phyloP scores from a whole-genome alignment of 345 rosid species.

The Cardiospermum halicacabum region DNA sequence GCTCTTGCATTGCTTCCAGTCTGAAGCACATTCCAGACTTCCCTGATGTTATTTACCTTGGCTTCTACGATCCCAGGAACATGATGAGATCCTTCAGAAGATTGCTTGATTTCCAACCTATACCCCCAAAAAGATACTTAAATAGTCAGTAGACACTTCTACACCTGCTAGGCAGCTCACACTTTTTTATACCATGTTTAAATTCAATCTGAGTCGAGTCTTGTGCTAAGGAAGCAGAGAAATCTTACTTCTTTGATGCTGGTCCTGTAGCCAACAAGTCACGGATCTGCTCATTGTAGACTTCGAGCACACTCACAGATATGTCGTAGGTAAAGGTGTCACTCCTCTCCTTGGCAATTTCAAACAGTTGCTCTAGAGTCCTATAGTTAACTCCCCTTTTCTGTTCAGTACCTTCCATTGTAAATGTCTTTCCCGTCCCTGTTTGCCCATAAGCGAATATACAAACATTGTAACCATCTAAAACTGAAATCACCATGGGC shows the following conservation, averaged over 20 bases:
- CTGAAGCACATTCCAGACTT: conserved; percentile 86
- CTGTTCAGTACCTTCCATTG: conserved; percentile 89
- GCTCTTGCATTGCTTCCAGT: conserved; percentile 92
- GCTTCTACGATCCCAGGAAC: conserved; percentile 91
- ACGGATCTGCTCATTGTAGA: conserved; percentile 94
- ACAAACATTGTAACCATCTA: conserved; percentile 96
- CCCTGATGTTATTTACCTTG: conserved; percentile 58
- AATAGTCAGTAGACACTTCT: conserved; percentile 4
- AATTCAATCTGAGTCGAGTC: not conserved
- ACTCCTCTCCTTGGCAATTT: conserved; percentile 67
- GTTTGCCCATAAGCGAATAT: conserved; percentile 98
- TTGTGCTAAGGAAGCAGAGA: not conserved
- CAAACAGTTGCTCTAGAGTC: conserved; percentile 80
- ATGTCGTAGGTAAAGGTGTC: conserved; percentile 60
- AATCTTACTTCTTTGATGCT: conserved; percentile 63
- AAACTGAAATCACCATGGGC: conserved; percentile 79
- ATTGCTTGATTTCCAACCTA: conserved; percentile 94
- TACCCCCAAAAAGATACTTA: conserved; percentile 3
- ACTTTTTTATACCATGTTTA: conserved; percentile 1
- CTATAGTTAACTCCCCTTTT: conserved; percentile 93
- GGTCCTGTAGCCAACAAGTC: conserved; percentile 83
- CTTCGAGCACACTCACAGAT: conserved; percentile 97
- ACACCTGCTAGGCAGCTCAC: not conserved
- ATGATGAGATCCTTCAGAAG: conserved; percentile 76
- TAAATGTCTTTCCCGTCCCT: conserved; percentile 96